Evolutionary conservation across 306 rosid genomes (phyloP), one percentile per base, ranked within the genome.

Genomic region (Trichosanthes truncata): DNA sequence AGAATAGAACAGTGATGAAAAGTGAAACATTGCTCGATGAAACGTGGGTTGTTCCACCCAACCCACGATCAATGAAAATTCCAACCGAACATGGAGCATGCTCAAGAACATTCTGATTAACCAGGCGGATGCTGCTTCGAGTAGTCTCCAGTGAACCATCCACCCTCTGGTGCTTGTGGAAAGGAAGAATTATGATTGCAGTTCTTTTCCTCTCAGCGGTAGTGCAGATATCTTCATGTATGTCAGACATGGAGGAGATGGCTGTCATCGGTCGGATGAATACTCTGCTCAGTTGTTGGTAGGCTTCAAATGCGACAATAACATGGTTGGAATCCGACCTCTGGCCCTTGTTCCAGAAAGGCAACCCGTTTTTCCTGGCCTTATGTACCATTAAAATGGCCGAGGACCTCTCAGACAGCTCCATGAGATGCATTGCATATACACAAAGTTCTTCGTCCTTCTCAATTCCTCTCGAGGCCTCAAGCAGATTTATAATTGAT

Each of bases 51-150:
- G 88, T 33, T 36, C 98, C 97, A 48, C 98, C 98, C 29, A 94
- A 93, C 4, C 97, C 97, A 4, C 97, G 96, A 73, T 94, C 98
- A 9, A 92, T 86, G 17, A 94, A 75, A 72, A 92, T 87, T 80
- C 96, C 98, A 61, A 94, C 96, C 0, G 98, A 90, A 85, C 98
- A 94, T 0, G 85, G 94, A 55, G 98, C 94, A 72, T 88, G 86
- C 75, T 90, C 84, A 43, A 94, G 89, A 33, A 94, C 92, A 67
- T 87, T 92, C 69, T 79, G 84, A 86, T 94, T 94, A 45, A 94
- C 92, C 74, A 14, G 40, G 18, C 89, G 84, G 55, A 84, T 90
- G 76, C 90, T 97, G 62, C 45, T 89, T 52, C 88, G 80, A 9
- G 92, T 83, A 29, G 83, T 82, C 81, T 87, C 93, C 15, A 89